These are phyloP conservation scores for Apiospora kogelbergensis DNA, from an alignment of 2,329 filamentous ascomycete species.

Conservation along the genomic window DNA sequence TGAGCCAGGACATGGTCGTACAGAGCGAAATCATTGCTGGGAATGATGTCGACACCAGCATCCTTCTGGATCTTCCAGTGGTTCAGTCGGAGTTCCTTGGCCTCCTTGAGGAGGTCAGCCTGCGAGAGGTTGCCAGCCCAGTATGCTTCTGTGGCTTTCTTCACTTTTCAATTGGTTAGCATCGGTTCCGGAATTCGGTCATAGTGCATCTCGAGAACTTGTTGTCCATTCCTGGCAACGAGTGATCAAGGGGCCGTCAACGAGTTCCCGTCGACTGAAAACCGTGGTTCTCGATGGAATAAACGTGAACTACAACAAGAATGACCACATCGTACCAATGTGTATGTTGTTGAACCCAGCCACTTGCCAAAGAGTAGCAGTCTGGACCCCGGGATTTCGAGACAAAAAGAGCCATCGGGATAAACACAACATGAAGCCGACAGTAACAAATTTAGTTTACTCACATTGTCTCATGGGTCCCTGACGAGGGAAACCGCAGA, in stretches of 20 bases:
- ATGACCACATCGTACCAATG: no score
- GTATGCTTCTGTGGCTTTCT: constrained; percentile 99
- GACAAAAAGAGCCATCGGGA: not conserved
- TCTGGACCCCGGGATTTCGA: no score
- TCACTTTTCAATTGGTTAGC: constrained; percentile 52
- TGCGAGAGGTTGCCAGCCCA: constrained; percentile 95
- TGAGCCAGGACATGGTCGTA: constrained; percentile 98
- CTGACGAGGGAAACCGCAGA: constrained; percentile 99
- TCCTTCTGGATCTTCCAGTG: constrained; percentile 99
- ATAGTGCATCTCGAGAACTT: not conserved
- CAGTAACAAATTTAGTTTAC: constrained; percentile 22
- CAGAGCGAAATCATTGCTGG: constrained; percentile 98
- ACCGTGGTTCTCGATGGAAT: no score
- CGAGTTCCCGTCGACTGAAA: no score
- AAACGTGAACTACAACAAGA: no score
- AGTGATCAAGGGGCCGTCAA: no score
- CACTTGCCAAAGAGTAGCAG: no score
- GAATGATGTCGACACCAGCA: constrained; percentile 95
- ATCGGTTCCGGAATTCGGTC: not conserved
- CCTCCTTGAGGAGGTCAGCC: constrained; percentile 87
- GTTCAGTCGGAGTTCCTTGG: constrained; percentile 91
- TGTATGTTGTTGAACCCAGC: no score
- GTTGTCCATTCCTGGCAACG: no score
- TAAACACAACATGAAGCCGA: not conserved
- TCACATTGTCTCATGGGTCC: constrained; percentile 80